phyloP scores from a whole-genome alignment of 495 filamentous ascomycete genomes.

The Tuber brumale region DNA sequence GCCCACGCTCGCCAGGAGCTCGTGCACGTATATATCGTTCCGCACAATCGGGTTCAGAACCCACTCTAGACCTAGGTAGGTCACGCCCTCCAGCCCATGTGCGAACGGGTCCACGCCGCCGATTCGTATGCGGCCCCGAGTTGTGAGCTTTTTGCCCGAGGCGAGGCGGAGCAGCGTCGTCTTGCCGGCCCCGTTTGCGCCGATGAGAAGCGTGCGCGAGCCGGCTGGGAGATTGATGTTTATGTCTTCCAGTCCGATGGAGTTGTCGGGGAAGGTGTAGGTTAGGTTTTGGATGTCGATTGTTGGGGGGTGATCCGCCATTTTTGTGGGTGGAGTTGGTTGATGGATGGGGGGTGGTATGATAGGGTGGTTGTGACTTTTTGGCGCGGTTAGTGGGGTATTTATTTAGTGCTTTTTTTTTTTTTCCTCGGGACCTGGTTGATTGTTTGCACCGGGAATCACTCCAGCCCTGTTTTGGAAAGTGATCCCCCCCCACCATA shows the following conservation, averaged over 20 bases:
- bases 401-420: neutral
- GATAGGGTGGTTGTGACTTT: neutral
- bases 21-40: slow-evolving; percentile 84
- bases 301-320: slow-evolving; percentile 33
- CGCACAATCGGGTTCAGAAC: slow-evolving; percentile 96
- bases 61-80: slow-evolving; percentile 93
- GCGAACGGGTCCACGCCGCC: slow-evolving; percentile 86
- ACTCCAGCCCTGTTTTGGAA: neutral
- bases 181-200: slow-evolving; percentile 95
- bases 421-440: neutral
- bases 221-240: slow-evolving; percentile 67
- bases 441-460: neutral
- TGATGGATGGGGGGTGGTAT: neutral
- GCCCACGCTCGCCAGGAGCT: slow-evolving; percentile 76
- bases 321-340: slow-evolving; percentile 10
- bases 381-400: neutral
- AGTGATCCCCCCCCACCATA: neutral
- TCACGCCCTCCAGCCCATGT: slow-evolving; percentile 79
- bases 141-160: slow-evolving; percentile 82
- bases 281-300: slow-evolving; percentile 69
- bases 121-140: slow-evolving; percentile 61
- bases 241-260: slow-evolving; percentile 63
- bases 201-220: slow-evolving; percentile 85
- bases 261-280: slow-evolving; percentile 81
- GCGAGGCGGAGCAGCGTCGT: slow-evolving; percentile 80